A percentile compares a stretch with the other conserved stretches of the same genome.
phyloP scores from a whole-genome alignment of 2,329 filamentous ascomycete genomes.

The Neofusicoccum laricinum region DNA sequence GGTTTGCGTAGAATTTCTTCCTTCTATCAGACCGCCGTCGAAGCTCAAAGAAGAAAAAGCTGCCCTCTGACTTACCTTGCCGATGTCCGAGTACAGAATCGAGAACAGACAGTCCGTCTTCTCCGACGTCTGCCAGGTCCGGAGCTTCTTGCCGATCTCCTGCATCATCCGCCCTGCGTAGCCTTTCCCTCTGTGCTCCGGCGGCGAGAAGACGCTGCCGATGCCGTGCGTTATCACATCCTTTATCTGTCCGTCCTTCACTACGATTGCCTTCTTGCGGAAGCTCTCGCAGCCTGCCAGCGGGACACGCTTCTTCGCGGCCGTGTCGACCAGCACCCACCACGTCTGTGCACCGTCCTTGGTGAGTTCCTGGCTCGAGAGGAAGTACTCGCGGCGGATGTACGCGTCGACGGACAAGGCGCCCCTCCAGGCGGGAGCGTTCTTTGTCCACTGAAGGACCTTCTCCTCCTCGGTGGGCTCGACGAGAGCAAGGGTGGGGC shows the following conservation, averaged over 20 bases:
- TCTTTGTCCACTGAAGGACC: conserved; percentile 50
- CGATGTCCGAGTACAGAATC: conserved; percentile 57
- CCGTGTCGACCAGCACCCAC: conserved; percentile 58
- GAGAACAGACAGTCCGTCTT: conserved; percentile 59
- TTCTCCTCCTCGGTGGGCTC: conserved; percentile 55
- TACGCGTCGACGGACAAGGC: conserved; percentile 55
- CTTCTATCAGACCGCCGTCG: conserved; percentile 2
- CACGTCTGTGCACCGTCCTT: conserved; percentile 55
- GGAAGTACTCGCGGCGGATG: conserved; percentile 54
- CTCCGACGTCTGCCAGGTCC: conserved; percentile 51
- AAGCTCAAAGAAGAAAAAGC: background rate
- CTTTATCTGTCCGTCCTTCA: conserved; percentile 52
- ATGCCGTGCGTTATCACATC: conserved; percentile 70
- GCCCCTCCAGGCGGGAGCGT: conserved; percentile 58
- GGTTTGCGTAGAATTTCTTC: conserved; percentile 65
- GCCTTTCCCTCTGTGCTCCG: conserved; percentile 63
- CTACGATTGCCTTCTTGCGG: conserved; percentile 47
- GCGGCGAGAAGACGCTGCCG: conserved; percentile 74
- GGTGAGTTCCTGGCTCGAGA: conserved; percentile 52
- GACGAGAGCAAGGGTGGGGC: conserved; percentile 52
- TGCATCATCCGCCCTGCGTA: conserved; percentile 74
- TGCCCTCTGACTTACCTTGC: conserved; percentile 54
- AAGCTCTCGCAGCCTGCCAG: conserved; percentile 60
- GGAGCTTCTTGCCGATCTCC: conserved; percentile 58
- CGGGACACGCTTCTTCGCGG: conserved; percentile 39